Percentiles rank a stretch among this genome's conserved stretches.
Conservation (phyloP, 345 rosid genomes). For the Euphorbia peplus region DNA sequence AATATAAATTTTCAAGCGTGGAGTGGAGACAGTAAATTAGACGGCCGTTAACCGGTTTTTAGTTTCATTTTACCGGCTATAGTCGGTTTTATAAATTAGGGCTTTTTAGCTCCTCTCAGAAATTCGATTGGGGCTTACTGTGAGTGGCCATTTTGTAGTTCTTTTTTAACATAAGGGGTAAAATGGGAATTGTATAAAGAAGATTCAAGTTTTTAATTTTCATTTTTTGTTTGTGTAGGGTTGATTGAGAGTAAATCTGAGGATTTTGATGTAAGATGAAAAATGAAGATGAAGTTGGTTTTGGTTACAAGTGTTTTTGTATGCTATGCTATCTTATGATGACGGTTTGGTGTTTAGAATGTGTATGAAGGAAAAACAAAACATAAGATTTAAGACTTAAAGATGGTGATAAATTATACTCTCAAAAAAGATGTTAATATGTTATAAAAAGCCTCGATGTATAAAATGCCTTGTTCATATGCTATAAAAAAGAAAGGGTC, state of each 20-base stretch:
- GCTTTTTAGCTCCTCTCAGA: not conserved
- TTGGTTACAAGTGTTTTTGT: not conserved
- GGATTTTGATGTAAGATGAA: not conserved
- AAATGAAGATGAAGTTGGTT: not conserved
- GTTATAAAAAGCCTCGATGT: no score
- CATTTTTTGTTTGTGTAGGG: not conserved
- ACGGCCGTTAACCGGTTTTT: constrained; percentile 43
- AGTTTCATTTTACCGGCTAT: constrained; percentile 39
- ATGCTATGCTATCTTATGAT: no score
- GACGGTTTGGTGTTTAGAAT: not conserved
- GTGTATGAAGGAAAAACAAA: no score
- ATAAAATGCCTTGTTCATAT: no score
- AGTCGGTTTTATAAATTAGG: constrained; percentile 37
- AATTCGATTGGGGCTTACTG: not conserved
- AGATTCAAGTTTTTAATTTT: not conserved
- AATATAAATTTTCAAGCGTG: constrained; percentile 3
- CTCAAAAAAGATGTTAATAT: no score
- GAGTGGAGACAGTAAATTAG: constrained; percentile 19
- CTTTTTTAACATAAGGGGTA: not conserved
- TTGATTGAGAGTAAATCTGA: not conserved
- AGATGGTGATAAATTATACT: no score
- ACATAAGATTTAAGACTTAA: no score
- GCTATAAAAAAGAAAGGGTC: no score
- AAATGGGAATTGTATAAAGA: not conserved
- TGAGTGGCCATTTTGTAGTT: constrained; percentile 14